phyloP scores from a whole-genome alignment of 441 rosid genomes.

The Mallotus repandus region DNA sequence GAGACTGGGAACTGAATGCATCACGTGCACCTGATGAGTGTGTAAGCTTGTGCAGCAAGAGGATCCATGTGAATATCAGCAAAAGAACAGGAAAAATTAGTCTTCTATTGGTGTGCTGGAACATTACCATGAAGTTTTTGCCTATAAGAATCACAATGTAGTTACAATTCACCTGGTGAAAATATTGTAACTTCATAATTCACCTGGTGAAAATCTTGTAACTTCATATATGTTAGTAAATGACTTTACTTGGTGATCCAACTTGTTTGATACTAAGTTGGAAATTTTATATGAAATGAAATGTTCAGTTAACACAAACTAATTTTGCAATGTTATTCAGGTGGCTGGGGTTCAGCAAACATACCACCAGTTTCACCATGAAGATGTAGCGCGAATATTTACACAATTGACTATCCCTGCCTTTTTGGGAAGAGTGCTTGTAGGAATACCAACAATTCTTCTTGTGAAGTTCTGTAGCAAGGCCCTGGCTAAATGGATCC shows the following conservation, averaged over 20 bases:
- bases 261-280: too few species aligned
- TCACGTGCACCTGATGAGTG: too few species aligned
- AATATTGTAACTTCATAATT: too few species aligned
- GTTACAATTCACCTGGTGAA: not conserved
- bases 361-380: slow-evolving; percentile 89
- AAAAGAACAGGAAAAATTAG: not conserved
- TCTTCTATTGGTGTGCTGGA: not conserved
- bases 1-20: too few species aligned
- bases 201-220: too few species aligned
- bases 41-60: not conserved
- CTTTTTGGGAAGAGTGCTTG: slow-evolving; percentile 58
- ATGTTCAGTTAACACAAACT: not conserved
- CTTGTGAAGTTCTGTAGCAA: slow-evolving; percentile 86
- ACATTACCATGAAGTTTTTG: not conserved
- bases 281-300: not conserved
- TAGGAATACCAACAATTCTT: slow-evolving; percentile 88
- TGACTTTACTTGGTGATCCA: too few species aligned
- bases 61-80: not conserved
- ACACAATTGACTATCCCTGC: slow-evolving; percentile 41
- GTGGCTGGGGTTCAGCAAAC: slow-evolving; percentile 87
- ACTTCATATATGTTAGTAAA: not conserved
- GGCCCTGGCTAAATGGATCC: slow-evolving; percentile 74
- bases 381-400: slow-evolving; percentile 59
- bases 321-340: slow-evolving; percentile 38
- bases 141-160: not conserved